phyloP scores from a whole-genome alignment of 139 green algal species.

The Pedinophyceae sp. region DNA sequence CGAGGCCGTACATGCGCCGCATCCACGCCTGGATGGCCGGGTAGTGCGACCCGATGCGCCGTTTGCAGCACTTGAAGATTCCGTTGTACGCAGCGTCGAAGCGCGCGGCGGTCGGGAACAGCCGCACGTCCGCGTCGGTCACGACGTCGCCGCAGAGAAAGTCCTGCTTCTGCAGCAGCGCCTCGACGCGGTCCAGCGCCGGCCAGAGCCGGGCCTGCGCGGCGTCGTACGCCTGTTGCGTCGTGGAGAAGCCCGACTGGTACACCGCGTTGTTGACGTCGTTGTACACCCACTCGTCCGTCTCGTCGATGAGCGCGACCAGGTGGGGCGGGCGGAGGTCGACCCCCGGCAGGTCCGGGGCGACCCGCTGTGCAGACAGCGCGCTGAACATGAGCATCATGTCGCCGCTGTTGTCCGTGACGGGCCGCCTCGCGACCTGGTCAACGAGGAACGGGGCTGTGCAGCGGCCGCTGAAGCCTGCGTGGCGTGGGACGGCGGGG shows the following conservation, averaged over 20 bases:
- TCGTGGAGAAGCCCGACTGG: conserved; percentile 57
- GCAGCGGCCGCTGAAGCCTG: conserved; percentile 59
- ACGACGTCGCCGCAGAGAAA: conserved; percentile 67
- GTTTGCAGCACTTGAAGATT: conserved; percentile 73
- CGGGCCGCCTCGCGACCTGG: conserved; percentile 8
- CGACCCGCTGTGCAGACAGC: too few relatives aligned
- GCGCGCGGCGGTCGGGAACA: conserved; percentile 63
- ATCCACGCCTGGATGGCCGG: conserved; percentile 61
- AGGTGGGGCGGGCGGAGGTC: conserved; percentile 41
- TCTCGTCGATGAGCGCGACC: conserved; percentile 32
- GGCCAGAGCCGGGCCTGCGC: conserved; percentile 36
- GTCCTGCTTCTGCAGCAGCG: conserved; percentile 22
- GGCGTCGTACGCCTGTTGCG: conserved; percentile 50
- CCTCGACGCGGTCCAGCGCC: conserved; percentile 44
- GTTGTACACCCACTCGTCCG: conserved; percentile 47
- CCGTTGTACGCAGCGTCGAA: conserved; percentile 64
- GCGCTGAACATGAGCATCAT: conserved; percentile 50
- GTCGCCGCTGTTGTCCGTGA: conserved; percentile 62
- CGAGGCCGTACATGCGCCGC: conserved; percentile 57
- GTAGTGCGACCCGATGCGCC: conserved; percentile 45
- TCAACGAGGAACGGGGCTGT: conserved; percentile 79
- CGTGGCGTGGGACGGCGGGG: too few relatives aligned
- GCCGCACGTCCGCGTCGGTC: conserved; percentile 66
- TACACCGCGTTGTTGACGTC: conserved; percentile 68
- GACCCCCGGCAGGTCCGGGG: too few relatives aligned